Base-by-base conservation (phyloP, 2,329 filamentous ascomycete species). In the Claviceps purpurea region DNA sequence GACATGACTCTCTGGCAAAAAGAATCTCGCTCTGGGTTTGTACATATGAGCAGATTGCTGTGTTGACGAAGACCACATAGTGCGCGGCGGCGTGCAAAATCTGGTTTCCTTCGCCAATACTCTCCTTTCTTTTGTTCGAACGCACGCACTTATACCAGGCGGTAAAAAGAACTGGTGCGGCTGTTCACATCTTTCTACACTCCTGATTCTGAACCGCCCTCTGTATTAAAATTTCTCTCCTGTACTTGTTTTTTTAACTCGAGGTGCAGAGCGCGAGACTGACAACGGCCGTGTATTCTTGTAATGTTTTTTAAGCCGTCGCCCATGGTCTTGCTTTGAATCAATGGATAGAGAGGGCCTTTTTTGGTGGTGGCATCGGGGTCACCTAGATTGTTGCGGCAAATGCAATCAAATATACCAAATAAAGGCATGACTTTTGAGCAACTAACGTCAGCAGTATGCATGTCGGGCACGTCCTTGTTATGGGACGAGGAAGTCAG, bases 371-470 rank as follows among this genome's bases (percentile, higher is more conserved):
- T 11, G 26, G 16, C 16, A 30, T 42, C 24, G 16, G 38, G 47
- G 20, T 30, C 47, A 26, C 40, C 30, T 47, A 50, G 46, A 40
- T 43, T 51, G 53, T 34, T 56, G 56, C 52, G 58, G 59, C 55
- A 58, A 58, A 61, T 57, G 58, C 54, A 52, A 50, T 40, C 55
- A 56, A 59, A 41, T 49, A 18, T 56, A 59, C 34, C 20, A 50
- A 37, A 22, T 6, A 39, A 38, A 34, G 22, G 20, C 37, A 24
- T 22, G 22, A 20, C 5, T 18, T 30, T 46, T 50, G 2, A 14
- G 34, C 10, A 34, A 34, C 40, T 34, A 39, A 39, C 22, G 10
- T 30, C 4, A 34, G 30, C 42, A 26, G 30, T 34, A 34, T 34
- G 30, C 30, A 34, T 34, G 18, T 24, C 22, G 34, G 4, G n/a